phyloP scores from a whole-genome alignment of 441 rosid species.

The Euphorbia celastroides region DNA sequence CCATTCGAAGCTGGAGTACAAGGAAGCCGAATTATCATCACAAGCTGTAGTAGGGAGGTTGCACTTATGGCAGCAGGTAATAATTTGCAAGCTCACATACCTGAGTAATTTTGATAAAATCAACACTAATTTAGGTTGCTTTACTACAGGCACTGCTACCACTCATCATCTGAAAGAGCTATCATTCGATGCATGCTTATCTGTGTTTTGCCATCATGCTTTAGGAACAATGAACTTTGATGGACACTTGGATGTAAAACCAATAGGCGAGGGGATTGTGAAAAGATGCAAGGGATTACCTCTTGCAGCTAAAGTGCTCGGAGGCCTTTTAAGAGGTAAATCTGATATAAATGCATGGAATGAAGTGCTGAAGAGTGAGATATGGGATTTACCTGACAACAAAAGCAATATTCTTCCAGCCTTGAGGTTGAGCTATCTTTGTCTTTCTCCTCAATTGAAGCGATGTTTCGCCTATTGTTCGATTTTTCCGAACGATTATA shows the following conservation, averaged over 20 bases:
- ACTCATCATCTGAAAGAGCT: conserved; percentile 3
- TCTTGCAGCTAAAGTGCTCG: conserved; percentile 8
- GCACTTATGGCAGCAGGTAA: not conserved
- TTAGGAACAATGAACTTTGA: not conserved
- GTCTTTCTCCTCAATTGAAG: conserved; percentile 30
- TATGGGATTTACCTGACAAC: conserved; percentile 4
- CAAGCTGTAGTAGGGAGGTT: not conserved
- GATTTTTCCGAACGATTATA: conserved; percentile 20
- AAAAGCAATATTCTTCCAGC: conserved; percentile 7
- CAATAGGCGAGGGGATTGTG: not conserved
- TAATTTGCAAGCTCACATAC: not conserved
- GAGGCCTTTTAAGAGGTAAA: conserved; percentile 8
- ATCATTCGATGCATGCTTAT: conserved; percentile 1
- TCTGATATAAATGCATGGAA: not conserved
- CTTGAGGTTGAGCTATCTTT: conserved; percentile 22
- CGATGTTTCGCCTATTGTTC: conserved; percentile 30
- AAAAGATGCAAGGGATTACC: conserved; percentile 3
- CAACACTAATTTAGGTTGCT: not conserved
- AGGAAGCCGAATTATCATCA: conserved; percentile 6
- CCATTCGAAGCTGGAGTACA: conserved; percentile 1
- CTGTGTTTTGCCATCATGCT: conserved; percentile 7
- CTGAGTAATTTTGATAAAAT: not conserved
- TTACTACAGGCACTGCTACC: not conserved
- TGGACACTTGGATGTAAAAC: not conserved
- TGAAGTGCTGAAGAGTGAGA: not conserved